Base-by-base conservation (phyloP, 1,139 yeast genomes). In the Chernovozyma sophiae-reginae region DNA sequence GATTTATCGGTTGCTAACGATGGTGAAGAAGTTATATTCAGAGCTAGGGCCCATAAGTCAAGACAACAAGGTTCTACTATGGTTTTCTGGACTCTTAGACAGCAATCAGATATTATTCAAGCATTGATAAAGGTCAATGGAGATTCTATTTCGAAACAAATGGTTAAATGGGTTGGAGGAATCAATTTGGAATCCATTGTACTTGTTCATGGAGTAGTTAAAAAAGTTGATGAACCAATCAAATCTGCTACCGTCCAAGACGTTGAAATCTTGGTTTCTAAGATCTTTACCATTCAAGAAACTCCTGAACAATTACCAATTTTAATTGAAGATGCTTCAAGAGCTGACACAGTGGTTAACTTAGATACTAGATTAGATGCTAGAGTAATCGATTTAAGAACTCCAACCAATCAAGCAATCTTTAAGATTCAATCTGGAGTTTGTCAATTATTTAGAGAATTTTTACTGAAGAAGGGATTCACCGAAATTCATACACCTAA, bases 21-120 rank as follows among this genome's bases (percentile, higher is more conserved):
- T 47, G 96, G 94, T 40, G 75, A 81, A 54, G 78, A 79, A 47
- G 86, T 92, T 42, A 72, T 84, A 22, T 79, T 94, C 69, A 81
- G 98, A 66, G 97, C 98, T 34, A 80, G 99, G 67, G 77, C 89
- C 31, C 97, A 92, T 65, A 87, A 80, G 48, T 77, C 94, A 14
- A 86, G 98, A 71, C 86, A 87, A 57, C 97, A 92, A 64, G 95
- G 96, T 62, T 95, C 95, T 53, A 89, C 95, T 49, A 81, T 92
- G 85, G 79, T 87, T 37, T 92, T 92, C 62, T 65, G 92, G 52
- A 79, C 95, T 20, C 78, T 92, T 55, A 85, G 99, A 71, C 98
- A 92, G 69, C 96, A 87, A 68, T 70, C 79, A 39, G 75, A 78
- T 41, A 66, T 84, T 55, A 77, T 90, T 51, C 97, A 90, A 72